Evolutionary conservation across 2,329 filamentous ascomycete genomes (phyloP), one percentile per base, ranked within the genome.

Genomic region (Whalleya microplaca): DNA sequence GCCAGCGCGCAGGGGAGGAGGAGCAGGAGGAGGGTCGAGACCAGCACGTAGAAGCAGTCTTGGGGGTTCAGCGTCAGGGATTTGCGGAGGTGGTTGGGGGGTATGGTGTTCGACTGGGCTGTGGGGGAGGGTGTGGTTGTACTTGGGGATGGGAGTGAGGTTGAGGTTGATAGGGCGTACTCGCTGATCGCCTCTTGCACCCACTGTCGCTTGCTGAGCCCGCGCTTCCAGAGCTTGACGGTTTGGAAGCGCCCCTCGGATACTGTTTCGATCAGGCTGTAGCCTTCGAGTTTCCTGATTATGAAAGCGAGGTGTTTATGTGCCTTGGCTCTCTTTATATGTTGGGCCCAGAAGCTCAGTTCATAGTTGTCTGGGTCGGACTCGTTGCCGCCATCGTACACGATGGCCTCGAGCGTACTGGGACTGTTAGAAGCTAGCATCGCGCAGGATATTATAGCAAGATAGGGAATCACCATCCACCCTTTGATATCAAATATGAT

Each of bases 401-500:
- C 66, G 40, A 72, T 66, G 19, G 65, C 66, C 29, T 71, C 66
- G 14, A 72, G 64, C 0, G 67, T 64, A 42, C 65, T 68, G 2
- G 69, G 68, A 46, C 64, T 69, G 23, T 69, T 70, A 10, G 69
- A 61, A 10, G 70, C 70, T 2, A 72, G 63, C 69, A 72, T 70
- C 27, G 69, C 68, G 46, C 68, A 70, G 2, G 70, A 68, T 1
- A 71, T 62, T 8, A 71, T 71, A 41, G 70, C 70, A 2, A 72
- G 64, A 23, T 69, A 67, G 1, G 70, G 69, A 41, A 72, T 69
- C 9, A 70, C 68, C 69, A 72, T 72, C 69, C 69, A 72, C 70
- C 70, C 70, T 71, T 21, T 49, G 23, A 29, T 29, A 3, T 49
- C 19, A 27, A 23, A n/a, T 32, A 23, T 9, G 21, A 40, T 21